These are phyloP conservation scores for Yamagishiella unicocca DNA, from an alignment of 139 green algal genomes.

Conservation along the genomic window DNA sequence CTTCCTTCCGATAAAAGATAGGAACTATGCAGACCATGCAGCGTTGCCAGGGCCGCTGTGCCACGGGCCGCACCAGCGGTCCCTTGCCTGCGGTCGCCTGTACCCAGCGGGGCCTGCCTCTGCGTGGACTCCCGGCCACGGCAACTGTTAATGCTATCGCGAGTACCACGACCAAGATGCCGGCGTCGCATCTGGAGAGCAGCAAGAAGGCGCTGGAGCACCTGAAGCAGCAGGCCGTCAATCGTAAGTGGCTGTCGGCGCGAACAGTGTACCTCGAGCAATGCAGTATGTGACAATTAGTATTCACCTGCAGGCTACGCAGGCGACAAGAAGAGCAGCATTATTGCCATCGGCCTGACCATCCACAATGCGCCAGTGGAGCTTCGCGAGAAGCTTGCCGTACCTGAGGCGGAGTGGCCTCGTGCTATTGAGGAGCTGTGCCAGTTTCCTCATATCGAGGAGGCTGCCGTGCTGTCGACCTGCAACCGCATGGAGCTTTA, in stretches of 20 bases:
- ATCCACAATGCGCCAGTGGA: slow-evolving; percentile 97
- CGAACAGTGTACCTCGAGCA: not conserved
- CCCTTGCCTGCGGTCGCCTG: not conserved
- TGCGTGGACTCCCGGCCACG: not conserved
- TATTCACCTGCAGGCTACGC: slow-evolving; percentile 85
- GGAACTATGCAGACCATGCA: slow-evolving; percentile 47
- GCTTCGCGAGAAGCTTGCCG: slow-evolving; percentile 97
- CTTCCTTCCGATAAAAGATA: not conserved
- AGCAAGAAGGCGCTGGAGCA: slow-evolving; percentile 74
- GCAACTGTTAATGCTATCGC: not conserved
- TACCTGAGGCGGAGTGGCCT: slow-evolving; percentile 96
- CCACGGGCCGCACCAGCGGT: slow-evolving; percentile 8
- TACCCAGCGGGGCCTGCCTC: not conserved
- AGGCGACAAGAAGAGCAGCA: slow-evolving; percentile 90
- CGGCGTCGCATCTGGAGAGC: slow-evolving; percentile 71
- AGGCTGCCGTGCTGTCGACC: slow-evolving; percentile 97
- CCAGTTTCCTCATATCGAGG: slow-evolving; percentile 96
- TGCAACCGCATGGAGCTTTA: slow-evolving; percentile 99
- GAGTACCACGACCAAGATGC: slow-evolving; percentile 54
- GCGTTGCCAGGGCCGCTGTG: slow-evolving; percentile 26
- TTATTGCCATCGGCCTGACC: slow-evolving; percentile 97
- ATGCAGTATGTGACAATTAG: not conserved
- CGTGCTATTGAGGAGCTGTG: slow-evolving; percentile 95
- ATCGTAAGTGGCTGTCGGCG: slow-evolving; percentile 67
- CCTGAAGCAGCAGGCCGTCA: slow-evolving; percentile 69